These are phyloP conservation scores for Naganishia liquefaciens DNA, from an alignment of 1,284 basidiomycete genomes.

Conservation along the genomic window DNA sequence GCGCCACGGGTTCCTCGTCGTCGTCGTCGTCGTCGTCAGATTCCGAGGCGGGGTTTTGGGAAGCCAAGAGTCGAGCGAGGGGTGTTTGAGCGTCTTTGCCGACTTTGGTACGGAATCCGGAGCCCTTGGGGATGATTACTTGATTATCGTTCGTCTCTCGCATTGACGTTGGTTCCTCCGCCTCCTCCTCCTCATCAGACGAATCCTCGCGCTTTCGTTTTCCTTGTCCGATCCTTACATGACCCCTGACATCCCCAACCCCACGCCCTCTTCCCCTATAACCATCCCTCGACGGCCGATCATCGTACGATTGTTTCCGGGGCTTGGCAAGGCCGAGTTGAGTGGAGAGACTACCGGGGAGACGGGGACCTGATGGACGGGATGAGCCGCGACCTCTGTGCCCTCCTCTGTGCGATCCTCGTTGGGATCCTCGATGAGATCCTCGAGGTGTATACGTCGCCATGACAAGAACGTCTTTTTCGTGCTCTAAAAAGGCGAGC, in stretches of 20 bases:
- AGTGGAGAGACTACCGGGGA: conserved; percentile 16
- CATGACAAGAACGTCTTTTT: too few species aligned
- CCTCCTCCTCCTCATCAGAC: neutral
- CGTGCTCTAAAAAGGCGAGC: too few species aligned
- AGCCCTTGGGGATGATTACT: conserved; percentile 11
- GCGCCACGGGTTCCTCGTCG: conserved; percentile 4
- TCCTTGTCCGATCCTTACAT: neutral
- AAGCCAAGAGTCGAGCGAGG: conserved; percentile 11
- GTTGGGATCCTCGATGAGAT: neutral
- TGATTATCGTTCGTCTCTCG: neutral
- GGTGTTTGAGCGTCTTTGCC: conserved; percentile 11
- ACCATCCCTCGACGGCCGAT: neutral
- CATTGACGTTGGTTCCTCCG: neutral
- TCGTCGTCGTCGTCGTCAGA: neutral
- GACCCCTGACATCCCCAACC: neutral
- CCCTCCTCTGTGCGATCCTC: neutral
- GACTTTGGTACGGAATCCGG: conserved; percentile 27
- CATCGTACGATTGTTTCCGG: neutral
- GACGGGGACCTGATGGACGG: conserved; percentile 15
- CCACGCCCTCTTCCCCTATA: neutral
- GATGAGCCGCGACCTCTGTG: conserved; percentile 1
- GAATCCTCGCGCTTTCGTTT: conserved; percentile 3
- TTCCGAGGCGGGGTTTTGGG: neutral
- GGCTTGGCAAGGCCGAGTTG: conserved; percentile 21
- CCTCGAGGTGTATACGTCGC: neutral